phyloP scores from a whole-genome alignment of 2,329 filamentous ascomycete species.

The Waltergamsia citrina region DNA sequence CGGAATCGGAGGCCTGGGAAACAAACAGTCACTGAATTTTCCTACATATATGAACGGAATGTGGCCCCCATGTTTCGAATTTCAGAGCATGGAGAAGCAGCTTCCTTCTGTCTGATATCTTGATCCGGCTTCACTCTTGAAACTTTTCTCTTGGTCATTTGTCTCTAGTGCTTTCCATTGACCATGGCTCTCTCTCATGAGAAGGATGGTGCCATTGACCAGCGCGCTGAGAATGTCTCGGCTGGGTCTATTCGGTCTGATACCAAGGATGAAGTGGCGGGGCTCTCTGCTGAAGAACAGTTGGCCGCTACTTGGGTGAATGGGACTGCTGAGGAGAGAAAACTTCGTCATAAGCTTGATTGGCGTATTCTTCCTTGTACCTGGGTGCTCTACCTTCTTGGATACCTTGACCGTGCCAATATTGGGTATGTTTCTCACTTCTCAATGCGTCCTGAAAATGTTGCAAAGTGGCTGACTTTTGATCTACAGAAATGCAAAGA shows the following conservation, averaged over 20 bases:
- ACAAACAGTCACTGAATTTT: too few relatives aligned
- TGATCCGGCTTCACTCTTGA: too few relatives aligned
- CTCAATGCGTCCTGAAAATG: too few relatives aligned
- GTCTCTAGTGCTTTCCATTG: too few relatives aligned
- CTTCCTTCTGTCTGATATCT: too few relatives aligned
- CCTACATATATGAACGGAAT: too few relatives aligned
- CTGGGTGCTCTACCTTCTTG: constrained; percentile 12
- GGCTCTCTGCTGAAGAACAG: background rate
- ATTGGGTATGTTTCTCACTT: constrained; percentile 9
- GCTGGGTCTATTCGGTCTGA: constrained; percentile 1
- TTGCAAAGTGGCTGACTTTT: background rate
- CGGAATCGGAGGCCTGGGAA: too few relatives aligned
- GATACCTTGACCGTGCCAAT: constrained; percentile 12
- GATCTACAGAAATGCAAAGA: constrained; percentile 11
- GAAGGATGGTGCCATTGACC: background rate
- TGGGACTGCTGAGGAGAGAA: constrained; percentile 6
- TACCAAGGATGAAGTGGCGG: background rate
- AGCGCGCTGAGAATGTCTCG: constrained; percentile 1
- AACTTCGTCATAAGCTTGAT: constrained; percentile 6
- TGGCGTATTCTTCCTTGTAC: constrained; percentile 8
- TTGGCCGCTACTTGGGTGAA: constrained; percentile 3
- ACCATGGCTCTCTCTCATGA: too few relatives aligned
- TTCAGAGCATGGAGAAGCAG: too few relatives aligned
- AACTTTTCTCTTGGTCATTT: too few relatives aligned
- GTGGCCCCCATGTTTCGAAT: too few relatives aligned